Conservation (phyloP, 2,329 filamentous ascomycete genomes). For the Aspergillus oerlinghausenensis region DNA sequence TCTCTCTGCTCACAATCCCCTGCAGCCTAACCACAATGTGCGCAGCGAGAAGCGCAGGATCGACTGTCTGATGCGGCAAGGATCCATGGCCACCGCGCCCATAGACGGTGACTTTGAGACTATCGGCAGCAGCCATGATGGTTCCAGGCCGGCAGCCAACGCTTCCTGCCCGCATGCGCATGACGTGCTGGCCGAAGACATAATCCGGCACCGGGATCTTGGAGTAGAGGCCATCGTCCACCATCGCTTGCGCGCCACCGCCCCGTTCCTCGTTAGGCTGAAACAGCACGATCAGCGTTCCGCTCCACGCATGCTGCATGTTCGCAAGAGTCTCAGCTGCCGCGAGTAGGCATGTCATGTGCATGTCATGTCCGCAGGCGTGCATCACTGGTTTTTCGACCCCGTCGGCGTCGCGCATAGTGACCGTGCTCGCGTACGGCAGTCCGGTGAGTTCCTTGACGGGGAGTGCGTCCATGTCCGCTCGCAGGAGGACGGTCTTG, state of each 20-base stretch:
- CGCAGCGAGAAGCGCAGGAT: conserved; percentile 56
- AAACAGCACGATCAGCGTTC: conserved; percentile 61
- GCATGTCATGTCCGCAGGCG: conserved; percentile 59
- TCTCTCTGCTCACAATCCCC: conserved; percentile 54
- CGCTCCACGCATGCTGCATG: conserved; percentile 50
- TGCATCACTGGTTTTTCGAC: conserved; percentile 56
- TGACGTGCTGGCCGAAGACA: conserved; percentile 55
- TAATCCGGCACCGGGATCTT: conserved; percentile 52
- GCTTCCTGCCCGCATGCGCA: conserved; percentile 40
- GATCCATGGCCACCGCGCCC: conserved; percentile 57
- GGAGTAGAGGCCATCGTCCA: conserved; percentile 54
- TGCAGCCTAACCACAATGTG: conserved; percentile 55
- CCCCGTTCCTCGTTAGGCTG: conserved; percentile 65
- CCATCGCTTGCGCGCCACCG: conserved; percentile 59
- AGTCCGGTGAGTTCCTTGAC: conserved; percentile 46
- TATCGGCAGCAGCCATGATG: conserved; percentile 43
- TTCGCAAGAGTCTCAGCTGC: conserved; percentile 49
- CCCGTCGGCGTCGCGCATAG: conserved; percentile 46
- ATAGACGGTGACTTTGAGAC: conserved; percentile 50
- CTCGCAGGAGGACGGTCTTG: conserved; percentile 44
- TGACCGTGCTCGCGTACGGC: conserved; percentile 44
- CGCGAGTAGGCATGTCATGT: conserved; percentile 53
- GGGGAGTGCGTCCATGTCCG: conserved; percentile 50
- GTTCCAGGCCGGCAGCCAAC: conserved; percentile 36
- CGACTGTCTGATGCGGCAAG: conserved; percentile 52